Conservation (phyloP, 2,329 filamentous ascomycete genomes). For the Alternaria conjuncta region DNA sequence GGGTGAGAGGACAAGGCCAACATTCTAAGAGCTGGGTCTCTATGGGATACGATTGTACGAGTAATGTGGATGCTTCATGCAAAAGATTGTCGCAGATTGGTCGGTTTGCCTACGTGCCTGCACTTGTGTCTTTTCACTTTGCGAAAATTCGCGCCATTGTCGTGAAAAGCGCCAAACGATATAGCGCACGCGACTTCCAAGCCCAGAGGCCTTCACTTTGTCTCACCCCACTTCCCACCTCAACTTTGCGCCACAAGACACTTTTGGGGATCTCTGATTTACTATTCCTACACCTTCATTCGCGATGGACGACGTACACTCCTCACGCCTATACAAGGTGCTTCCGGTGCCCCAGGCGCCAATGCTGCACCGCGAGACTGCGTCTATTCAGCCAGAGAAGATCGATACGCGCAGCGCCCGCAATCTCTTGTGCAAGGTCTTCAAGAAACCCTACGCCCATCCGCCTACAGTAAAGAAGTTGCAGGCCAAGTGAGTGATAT, state of each 20-base stretch:
- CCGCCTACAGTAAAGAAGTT: neutral
- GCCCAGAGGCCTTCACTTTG: neutral
- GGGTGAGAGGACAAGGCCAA: conserved; percentile 61
- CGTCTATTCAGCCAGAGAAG: neutral
- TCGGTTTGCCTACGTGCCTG: neutral
- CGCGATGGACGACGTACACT: neutral
- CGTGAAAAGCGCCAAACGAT: neutral
- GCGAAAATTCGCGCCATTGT: neutral
- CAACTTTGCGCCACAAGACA: neutral
- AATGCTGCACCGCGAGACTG: conserved; percentile 1
- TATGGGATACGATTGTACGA: conserved; percentile 17
- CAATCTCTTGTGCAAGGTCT: conserved; percentile 4
- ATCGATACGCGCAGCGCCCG: conserved; percentile 1
- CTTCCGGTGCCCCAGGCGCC: neutral
- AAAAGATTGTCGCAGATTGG: neutral
- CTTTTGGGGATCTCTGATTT: neutral
- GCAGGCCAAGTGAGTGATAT: no score
- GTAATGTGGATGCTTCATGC: conserved; percentile 4
- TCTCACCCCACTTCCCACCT: neutral
- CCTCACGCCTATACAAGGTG: neutral
- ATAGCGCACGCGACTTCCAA: neutral
- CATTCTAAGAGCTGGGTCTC: conserved; percentile 28
- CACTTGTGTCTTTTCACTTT: neutral
- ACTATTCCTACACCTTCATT: neutral
- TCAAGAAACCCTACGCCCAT: conserved; percentile 1